phyloP scores from a whole-genome alignment of 1,284 basidiomycete genomes.

The Cryptococcus sp. region DNA sequence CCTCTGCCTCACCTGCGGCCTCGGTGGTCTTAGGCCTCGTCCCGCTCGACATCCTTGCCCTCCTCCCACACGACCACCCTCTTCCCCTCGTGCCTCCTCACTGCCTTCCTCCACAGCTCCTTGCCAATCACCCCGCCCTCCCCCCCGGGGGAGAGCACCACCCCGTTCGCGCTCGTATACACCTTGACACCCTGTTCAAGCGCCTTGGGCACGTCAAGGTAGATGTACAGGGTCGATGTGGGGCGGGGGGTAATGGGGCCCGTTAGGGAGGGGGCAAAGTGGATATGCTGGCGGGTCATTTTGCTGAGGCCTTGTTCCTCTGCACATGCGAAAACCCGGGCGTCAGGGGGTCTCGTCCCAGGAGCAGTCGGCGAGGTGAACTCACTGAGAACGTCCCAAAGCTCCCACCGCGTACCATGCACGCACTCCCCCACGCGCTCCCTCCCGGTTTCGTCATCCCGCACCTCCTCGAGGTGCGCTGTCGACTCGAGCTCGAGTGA shows the following conservation, averaged over 20 bases:
- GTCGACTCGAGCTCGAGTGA: constrained; percentile 70
- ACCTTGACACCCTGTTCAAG: constrained; percentile 39
- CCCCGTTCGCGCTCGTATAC: constrained; percentile 45
- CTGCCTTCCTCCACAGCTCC: constrained; percentile 39
- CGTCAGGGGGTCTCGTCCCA: not conserved
- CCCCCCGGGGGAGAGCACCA: constrained; percentile 48
- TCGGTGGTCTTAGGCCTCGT: constrained; percentile 7
- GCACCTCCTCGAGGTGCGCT: constrained; percentile 47
- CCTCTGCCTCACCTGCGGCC: not conserved
- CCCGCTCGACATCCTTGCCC: constrained; percentile 27
- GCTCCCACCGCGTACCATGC: constrained; percentile 46
- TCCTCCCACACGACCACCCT: constrained; percentile 39
- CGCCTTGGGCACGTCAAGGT: constrained; percentile 42
- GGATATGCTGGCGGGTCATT: constrained; percentile 50
- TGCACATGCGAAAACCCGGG: constrained; percentile 5
- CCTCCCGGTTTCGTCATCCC: constrained; percentile 33
- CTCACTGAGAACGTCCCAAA: constrained; percentile 47
- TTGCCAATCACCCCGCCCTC: constrained; percentile 29
- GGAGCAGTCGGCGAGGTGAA: constrained; percentile 3
- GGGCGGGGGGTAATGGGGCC: constrained; percentile 36
- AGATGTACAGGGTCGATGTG: constrained; percentile 45
- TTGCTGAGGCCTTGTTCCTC: constrained; percentile 41
- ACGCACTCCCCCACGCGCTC: constrained; percentile 38
- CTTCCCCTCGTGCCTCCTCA: constrained; percentile 23
- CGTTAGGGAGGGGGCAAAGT: constrained; percentile 44